Percentiles rank a stretch among this genome's conserved stretches.
phyloP scores from a whole-genome alignment of 441 rosid species.

The Populus hybrid region DNA sequence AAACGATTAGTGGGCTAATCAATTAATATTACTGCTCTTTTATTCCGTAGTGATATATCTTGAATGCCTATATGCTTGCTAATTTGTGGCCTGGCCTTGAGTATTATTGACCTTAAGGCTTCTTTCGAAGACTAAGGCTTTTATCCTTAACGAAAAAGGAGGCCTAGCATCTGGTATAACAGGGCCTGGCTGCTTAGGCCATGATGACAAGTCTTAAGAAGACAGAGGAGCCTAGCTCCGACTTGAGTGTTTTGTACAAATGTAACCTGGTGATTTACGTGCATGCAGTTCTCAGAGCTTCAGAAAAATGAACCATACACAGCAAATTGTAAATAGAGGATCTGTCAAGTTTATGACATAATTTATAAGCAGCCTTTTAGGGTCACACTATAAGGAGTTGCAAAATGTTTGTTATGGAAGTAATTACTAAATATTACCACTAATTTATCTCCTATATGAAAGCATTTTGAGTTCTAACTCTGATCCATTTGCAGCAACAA shows the following conservation, averaged over 20 bases:
- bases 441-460: conserved; percentile 24
- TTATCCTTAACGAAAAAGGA: too few relatives aligned
- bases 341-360: neutral
- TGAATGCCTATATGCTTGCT: too few relatives aligned
- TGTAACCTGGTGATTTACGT: neutral
- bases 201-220: too few relatives aligned
- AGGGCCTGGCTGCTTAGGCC: too few relatives aligned
- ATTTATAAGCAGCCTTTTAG: neutral
- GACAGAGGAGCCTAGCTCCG: neutral
- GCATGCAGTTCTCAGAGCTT: neutral
- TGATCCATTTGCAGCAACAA: conserved; percentile 41
- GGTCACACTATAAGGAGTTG: neutral
- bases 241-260: neutral
- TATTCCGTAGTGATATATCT: too few relatives aligned
- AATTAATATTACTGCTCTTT: neutral
- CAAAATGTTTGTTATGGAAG: neutral
- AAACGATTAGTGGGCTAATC: neutral
- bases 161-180: too few relatives aligned
- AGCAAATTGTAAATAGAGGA: neutral
- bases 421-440: neutral
- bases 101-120: neutral
- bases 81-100: neutral
- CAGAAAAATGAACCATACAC: neutral
- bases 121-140: neutral
- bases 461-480: conserved; percentile 39